Conservation (phyloP, 768 basidiomycete species). For the Brasilioporus rufonigricans region DNA sequence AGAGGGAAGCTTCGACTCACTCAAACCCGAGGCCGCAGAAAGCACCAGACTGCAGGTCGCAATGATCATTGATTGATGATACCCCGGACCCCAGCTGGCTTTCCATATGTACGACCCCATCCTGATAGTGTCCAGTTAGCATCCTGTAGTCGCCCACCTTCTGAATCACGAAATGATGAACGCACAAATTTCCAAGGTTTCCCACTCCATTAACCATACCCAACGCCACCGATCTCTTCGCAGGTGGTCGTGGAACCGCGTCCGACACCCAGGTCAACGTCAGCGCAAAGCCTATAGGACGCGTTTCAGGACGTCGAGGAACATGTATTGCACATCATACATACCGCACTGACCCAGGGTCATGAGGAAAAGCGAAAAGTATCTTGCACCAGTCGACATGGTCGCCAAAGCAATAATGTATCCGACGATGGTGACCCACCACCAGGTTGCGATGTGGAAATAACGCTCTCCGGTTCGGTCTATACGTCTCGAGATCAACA, state of each 20-base stretch:
- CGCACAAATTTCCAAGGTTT: not conserved
- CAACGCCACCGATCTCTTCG: slow-evolving; percentile 31
- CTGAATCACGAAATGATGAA: no score
- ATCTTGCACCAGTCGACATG: not conserved
- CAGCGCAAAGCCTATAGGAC: slow-evolving; percentile 39
- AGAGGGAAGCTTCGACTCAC: not conserved
- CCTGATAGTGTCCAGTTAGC: no score
- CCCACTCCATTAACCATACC: slow-evolving; percentile 50
- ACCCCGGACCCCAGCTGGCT: not conserved
- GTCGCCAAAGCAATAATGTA: not conserved
- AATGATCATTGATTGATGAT: not conserved
- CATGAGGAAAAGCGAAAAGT: not conserved
- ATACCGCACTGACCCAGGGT: slow-evolving; percentile 44
- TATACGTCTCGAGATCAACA: slow-evolving; percentile 37
- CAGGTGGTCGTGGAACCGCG: slow-evolving; percentile 56
- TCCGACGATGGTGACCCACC: not conserved
- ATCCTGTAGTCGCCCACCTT: no score
- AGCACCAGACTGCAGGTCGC: no score
- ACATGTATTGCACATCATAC: not conserved
- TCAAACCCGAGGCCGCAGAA: not conserved
- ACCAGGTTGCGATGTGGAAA: not conserved
- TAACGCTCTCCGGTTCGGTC: not conserved
- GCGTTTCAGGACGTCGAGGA: not conserved
- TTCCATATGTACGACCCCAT: not conserved
- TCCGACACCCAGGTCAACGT: slow-evolving; percentile 64